A percentile compares a stretch with the other conserved stretches of the same genome.
Conservation (phyloP, 139 green algal genomes). For the Chlorella sorokiniana region DNA sequence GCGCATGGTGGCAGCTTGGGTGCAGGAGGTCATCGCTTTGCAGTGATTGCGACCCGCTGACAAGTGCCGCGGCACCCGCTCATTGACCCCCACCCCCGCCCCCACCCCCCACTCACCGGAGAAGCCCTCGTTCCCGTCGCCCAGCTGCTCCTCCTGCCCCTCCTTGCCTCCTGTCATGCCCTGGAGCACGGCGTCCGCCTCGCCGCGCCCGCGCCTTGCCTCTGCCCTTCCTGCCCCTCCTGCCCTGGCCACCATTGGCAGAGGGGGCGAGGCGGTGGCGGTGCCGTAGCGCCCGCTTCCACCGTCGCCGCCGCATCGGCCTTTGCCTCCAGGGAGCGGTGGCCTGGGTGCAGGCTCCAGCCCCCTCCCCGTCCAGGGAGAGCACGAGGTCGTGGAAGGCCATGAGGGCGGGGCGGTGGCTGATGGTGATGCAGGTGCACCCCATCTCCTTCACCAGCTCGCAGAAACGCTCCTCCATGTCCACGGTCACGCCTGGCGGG, state of each 20-base stretch:
- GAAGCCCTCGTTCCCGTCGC: conserved; percentile 46
- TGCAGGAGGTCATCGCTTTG: background rate
- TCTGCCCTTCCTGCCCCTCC: background rate
- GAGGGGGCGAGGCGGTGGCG: background rate
- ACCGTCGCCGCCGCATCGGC: conserved; percentile 3
- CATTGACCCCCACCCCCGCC: background rate
- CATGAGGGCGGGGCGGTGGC: conserved; percentile 76
- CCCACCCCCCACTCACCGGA: background rate
- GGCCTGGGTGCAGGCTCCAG: conserved; percentile 65
- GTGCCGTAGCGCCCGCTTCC: background rate
- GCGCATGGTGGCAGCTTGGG: background rate
- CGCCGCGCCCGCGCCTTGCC: background rate
- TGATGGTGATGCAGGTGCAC: conserved; percentile 83
- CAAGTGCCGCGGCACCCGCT: background rate
- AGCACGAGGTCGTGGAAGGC: conserved; percentile 84
- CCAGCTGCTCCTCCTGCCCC: conserved; percentile 26
- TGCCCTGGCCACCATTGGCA: background rate
- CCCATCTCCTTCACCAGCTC: conserved; percentile 51
- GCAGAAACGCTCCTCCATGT: conserved; percentile 83
- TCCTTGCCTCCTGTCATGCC: conserved; percentile 34
- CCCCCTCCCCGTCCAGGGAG: conserved; percentile 78
- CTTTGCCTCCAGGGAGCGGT: conserved; percentile 25
- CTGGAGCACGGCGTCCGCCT: conserved; percentile 23
- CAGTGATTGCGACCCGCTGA: background rate
- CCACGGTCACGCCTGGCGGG: conserved; percentile 61